phyloP scores from a whole-genome alignment of 345 rosid species.

The Microthlaspi erraticum region DNA sequence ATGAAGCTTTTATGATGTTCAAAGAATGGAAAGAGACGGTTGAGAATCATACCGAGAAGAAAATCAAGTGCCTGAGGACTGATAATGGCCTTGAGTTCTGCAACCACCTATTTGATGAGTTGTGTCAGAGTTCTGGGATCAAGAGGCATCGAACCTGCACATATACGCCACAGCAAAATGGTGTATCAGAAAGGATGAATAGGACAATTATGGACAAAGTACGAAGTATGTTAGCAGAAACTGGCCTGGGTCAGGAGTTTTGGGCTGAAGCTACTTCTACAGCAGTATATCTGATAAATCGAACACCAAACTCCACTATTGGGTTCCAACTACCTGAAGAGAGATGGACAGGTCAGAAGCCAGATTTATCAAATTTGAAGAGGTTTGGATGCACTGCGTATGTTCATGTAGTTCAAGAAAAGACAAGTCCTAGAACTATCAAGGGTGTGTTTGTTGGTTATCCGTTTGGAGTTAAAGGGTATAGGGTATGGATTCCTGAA shows the following conservation, averaged over 20 bases:
- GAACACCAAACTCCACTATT: neutral
- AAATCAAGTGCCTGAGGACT: neutral
- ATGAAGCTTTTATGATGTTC: neutral
- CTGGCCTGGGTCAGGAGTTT: fast-evolving
- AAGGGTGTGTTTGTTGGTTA: neutral
- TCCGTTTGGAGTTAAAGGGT: too few species aligned
- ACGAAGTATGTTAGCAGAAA: neutral
- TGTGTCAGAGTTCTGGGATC: neutral
- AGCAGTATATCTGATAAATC: neutral
- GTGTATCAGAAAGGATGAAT: neutral
- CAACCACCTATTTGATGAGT: neutral
- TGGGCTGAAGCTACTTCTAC: neutral
- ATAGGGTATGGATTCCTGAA: too few species aligned
- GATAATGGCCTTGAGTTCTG: neutral
- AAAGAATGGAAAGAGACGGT: neutral
- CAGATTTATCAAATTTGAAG: neutral
- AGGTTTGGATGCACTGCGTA: neutral
- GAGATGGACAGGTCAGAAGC: neutral
- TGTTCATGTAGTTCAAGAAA: neutral
- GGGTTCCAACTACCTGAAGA: neutral
- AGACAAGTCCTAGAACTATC: neutral
- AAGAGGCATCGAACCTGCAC: neutral
- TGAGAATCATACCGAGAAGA: neutral
- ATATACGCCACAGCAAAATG: neutral
- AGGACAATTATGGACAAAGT: neutral